These are phyloP conservation scores for Botryotinia calthae DNA, from an alignment of 2,329 filamentous ascomycete genomes.

Conservation along the genomic window DNA sequence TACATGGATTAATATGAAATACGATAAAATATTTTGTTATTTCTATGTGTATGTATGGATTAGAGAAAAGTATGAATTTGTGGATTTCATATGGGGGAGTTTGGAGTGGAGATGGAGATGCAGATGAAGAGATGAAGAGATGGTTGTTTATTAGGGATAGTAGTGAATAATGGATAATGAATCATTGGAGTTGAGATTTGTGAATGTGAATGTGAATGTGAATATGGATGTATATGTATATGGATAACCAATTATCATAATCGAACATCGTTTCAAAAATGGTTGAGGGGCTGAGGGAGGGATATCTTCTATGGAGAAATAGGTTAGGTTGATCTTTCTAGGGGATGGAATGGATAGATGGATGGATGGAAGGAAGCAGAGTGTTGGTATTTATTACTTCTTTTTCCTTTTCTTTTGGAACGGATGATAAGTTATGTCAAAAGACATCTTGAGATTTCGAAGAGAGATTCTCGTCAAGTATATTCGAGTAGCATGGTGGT, in stretches of 20 bases:
- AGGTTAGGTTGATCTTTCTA: no score
- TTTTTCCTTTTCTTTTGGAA: background rate
- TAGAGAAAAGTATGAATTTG: no score
- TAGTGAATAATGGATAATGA: no score
- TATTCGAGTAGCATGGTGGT: background rate
- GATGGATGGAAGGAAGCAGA: no score
- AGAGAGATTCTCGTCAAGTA: background rate
- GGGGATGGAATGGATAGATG: background rate
- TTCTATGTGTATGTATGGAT: no score
- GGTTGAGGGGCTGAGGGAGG: background rate
- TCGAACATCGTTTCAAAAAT: background rate
- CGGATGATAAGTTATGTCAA: background rate
- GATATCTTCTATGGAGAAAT: background rate
- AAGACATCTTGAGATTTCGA: background rate
- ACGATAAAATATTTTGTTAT: no score
- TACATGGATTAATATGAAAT: no score
- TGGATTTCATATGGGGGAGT: no score
- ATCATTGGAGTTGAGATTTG: background rate
- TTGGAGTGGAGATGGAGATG: background rate
- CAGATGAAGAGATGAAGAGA: no score
- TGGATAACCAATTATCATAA: rapidly evolving
- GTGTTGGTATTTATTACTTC: background rate
- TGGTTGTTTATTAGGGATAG: background rate
- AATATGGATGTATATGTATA: background rate
- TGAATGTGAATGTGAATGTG: background rate